A percentile compares a stretch with the other conserved stretches of the same genome.
These are phyloP conservation scores for Xylogone sp. DNA, from an alignment of 2,329 filamentous ascomycete species.

Conservation along the genomic window DNA sequence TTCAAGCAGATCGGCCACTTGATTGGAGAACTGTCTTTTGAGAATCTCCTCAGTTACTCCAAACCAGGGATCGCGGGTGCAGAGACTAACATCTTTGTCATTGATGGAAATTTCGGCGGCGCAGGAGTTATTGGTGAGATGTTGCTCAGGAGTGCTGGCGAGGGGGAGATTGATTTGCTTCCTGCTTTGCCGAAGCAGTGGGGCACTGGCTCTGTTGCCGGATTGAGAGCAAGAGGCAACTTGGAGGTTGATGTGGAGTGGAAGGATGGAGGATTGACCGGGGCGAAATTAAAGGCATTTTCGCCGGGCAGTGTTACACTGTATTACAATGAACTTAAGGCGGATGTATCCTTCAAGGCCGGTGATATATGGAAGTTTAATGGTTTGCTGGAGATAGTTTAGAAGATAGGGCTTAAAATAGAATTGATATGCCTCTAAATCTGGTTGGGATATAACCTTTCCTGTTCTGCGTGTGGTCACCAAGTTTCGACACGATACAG, in stretches of 20 bases:
- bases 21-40: conserved; percentile 2
- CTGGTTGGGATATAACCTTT: no score
- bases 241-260: conserved; percentile 34
- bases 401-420: not conserved
- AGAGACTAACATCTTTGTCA: conserved; percentile 4
- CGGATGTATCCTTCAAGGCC: not conserved
- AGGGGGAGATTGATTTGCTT: conserved; percentile 31
- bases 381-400: not conserved
- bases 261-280: conserved; percentile 18
- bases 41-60: conserved; percentile 1
- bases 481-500: no score
- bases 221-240: conserved; percentile 32
- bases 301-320: conserved; percentile 1
- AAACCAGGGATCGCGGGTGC: conserved; percentile 3
- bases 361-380: not conserved
- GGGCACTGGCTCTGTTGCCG: conserved; percentile 29
- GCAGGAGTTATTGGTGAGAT: conserved; percentile 42
- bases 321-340: not conserved
- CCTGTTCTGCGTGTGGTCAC: no score
- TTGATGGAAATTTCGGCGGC: not conserved
- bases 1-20: conserved; percentile 1
- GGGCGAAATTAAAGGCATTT: conserved; percentile 3
- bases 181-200: conserved; percentile 35
- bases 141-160: conserved; percentile 34
- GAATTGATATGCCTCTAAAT: not conserved